Evolutionary conservation across 2,329 filamentous ascomycete genomes (phyloP).

Genomic region (Fusarium sp.): DNA sequence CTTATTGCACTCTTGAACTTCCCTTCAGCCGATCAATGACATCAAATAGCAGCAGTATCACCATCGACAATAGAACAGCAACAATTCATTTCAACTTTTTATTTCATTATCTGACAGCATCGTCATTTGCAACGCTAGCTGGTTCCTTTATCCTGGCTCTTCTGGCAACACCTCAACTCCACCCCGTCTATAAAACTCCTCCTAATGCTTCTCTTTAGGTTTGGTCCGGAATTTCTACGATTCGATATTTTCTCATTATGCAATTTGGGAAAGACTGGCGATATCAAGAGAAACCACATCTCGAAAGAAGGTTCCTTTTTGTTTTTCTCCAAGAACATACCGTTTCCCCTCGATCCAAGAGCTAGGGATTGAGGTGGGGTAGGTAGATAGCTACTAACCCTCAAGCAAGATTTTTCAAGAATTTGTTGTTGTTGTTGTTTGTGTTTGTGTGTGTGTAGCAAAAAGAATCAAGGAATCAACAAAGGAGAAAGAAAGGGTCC

Average conservation of each 20-base stretch:
- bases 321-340: conserved; percentile 25
- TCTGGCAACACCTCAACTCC: conserved; percentile 11
- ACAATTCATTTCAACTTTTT: conserved; percentile 13
- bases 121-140: conserved; percentile 34
- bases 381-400: conserved; percentile 21
- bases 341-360: conserved; percentile 14
- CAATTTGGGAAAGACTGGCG: conserved; percentile 9
- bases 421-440: conserved; percentile 24
- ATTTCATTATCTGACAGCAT: conserved; percentile 25
- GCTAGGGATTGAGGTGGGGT: neutral
- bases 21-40: neutral
- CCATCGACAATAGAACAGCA: neutral
- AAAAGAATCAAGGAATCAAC: conserved; percentile 25
- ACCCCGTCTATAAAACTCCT: conserved; percentile 31
- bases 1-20: neutral
- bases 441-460: conserved; percentile 31
- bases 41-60: neutral
- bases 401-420: conserved; percentile 24
- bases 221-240: conserved; percentile 34
- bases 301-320: conserved; percentile 26
- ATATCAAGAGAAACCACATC: conserved; percentile 14
- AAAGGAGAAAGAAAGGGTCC: conserved; percentile 21
- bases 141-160: conserved; percentile 8
- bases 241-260: conserved; percentile 34
- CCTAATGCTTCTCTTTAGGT: conserved; percentile 1